Percentiles rank a stretch among this genome's conserved stretches.
phyloP scores from a whole-genome alignment of 2,329 filamentous ascomycete species.

The Diaporthe humulicola region DNA sequence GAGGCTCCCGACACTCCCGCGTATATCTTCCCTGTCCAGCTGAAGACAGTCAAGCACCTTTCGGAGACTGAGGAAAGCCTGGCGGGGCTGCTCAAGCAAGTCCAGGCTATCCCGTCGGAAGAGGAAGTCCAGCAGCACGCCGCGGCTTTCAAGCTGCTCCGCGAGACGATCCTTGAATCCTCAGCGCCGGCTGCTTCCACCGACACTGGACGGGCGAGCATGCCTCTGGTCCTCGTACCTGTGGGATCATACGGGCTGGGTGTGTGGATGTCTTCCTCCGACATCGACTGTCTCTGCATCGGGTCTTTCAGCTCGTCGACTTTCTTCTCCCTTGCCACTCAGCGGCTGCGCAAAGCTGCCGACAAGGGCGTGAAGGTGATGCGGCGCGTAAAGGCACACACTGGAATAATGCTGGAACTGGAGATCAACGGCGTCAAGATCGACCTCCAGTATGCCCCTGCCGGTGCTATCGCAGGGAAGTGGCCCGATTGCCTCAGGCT shows the following conservation, averaged over 20 bases:
- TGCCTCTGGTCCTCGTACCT: constrained; percentile 66
- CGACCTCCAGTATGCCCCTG: constrained; percentile 77
- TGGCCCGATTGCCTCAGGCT: constrained; percentile 63
- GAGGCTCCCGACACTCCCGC: constrained; percentile 41
- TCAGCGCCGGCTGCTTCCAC: constrained; percentile 35
- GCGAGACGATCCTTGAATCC: constrained; percentile 54
- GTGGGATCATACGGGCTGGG: constrained; percentile 77
- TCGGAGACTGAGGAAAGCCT: constrained; percentile 53
- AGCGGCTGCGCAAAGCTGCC: constrained; percentile 64
- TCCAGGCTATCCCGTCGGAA: constrained; percentile 60
- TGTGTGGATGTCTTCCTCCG: constrained; percentile 71
- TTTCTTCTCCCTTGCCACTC: constrained; percentile 71
- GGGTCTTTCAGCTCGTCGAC: constrained; percentile 71
- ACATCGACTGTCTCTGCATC: constrained; percentile 76
- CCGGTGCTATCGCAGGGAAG: constrained; percentile 65
- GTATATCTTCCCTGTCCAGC: constrained; percentile 51
- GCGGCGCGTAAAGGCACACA: constrained; percentile 68
- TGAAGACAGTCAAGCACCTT: constrained; percentile 46
- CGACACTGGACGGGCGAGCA: constrained; percentile 43
- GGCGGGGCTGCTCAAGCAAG: constrained; percentile 52
- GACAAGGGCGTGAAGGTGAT: constrained; percentile 62
- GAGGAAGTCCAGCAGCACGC: constrained; percentile 58
- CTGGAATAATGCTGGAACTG: constrained; percentile 75
- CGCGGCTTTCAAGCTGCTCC: constrained; percentile 60
- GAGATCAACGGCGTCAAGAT: constrained; percentile 68